A percentile compares a stretch with the other conserved stretches of the same genome.
Evolutionary conservation across 768 basidiomycete genomes (phyloP).

Genomic region (Epithele typhae): DNA sequence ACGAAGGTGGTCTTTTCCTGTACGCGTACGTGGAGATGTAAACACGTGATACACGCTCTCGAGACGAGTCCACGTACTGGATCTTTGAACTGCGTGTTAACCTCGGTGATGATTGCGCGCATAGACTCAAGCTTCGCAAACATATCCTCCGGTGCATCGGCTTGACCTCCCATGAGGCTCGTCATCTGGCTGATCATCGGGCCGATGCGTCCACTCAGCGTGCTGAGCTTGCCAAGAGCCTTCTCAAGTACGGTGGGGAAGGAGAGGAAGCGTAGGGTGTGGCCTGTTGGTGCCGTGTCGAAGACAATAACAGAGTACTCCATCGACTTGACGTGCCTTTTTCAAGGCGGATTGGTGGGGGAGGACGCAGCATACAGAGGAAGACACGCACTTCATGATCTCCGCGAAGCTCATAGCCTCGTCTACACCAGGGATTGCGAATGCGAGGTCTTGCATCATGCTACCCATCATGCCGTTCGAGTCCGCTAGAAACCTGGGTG

Average conservation of each 20-base stretch:
- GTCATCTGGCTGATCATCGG: conserved; percentile 98
- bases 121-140: conserved; percentile 97
- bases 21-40: background rate
- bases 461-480: conserved; percentile 94
- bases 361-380: background rate
- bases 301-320: conserved; percentile 99
- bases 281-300: conserved; percentile 98
- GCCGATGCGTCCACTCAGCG: conserved; percentile 91
- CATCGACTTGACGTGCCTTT: conserved; percentile 98
- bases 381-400: conserved; percentile 92
- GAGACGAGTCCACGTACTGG: conserved; percentile 53
- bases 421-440: conserved; percentile 98
- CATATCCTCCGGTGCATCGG: conserved; percentile 94
- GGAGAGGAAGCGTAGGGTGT: conserved; percentile 97
- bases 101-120: conserved; percentile 95
- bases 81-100: conserved; percentile 99
- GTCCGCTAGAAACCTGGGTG: conserved; percentile 51
- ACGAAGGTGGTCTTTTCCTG: conserved; percentile 99
- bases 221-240: conserved; percentile 90
- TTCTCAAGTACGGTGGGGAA: conserved; percentile 98
- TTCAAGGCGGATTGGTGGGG: background rate
- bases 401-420: conserved; percentile 99
- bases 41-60: background rate
- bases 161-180: conserved; percentile 91
- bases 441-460: conserved; percentile 99